Conservation (phyloP, 2,329 filamentous ascomycete genomes). For the Sporothrix curviconia region DNA sequence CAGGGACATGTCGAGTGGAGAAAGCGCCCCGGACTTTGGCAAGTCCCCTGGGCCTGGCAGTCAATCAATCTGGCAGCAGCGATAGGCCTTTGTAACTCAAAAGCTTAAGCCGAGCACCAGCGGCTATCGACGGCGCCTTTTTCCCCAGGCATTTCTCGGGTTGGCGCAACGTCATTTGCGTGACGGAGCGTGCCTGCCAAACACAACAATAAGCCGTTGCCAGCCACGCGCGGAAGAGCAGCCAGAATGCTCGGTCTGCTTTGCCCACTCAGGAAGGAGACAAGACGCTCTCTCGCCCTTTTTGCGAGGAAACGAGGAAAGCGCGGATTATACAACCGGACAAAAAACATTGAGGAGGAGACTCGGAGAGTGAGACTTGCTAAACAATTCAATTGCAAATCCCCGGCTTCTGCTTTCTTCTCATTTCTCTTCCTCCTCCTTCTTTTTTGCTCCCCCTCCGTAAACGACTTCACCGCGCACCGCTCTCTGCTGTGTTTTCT, state of each 20-base stretch:
- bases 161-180: slow-evolving; percentile 6
- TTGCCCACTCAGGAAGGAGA: neutral
- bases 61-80: no score
- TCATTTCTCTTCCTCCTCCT: neutral
- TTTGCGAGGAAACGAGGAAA: neutral
- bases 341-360: neutral
- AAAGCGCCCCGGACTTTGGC: slow-evolving; percentile 9
- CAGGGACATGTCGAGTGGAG: neutral
- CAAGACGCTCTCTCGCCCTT: neutral
- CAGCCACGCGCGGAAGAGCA: slow-evolving; percentile 12
- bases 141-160: slow-evolving; percentile 3
- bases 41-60: neutral
- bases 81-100: neutral
- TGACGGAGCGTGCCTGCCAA: slow-evolving; percentile 6
- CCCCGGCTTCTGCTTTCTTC: neutral
- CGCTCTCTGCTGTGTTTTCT: neutral
- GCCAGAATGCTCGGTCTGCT: slow-evolving; percentile 2
- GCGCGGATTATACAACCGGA: neutral
- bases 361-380: neutral
- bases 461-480: neutral
- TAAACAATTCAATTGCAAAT: neutral
- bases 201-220: slow-evolving; percentile 17
- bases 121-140: slow-evolving; percentile 17
- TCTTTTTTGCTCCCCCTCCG: slow-evolving; percentile 7
- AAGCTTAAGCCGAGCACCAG: neutral